phyloP scores from a whole-genome alignment of 2,329 filamentous ascomycete genomes.

The Beauveria sp. region DNA sequence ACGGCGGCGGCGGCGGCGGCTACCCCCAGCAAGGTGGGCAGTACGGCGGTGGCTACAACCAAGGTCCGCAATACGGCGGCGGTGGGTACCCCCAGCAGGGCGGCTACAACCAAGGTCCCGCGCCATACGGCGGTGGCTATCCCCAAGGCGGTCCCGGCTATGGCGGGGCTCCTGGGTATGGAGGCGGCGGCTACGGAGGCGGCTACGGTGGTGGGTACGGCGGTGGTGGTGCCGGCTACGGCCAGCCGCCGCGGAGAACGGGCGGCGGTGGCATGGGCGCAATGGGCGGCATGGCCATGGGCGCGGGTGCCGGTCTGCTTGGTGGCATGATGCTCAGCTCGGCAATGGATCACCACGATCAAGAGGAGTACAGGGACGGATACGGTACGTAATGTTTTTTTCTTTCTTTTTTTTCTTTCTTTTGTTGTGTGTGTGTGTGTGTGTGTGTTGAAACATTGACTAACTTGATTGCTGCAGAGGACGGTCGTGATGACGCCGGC shows the following conservation, averaged over 20 bases:
- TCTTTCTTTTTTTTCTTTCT: background rate
- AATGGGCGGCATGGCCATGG: slow-evolving; percentile 44
- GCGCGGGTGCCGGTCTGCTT: slow-evolving; percentile 71
- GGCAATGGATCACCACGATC: slow-evolving; percentile 54
- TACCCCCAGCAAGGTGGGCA: slow-evolving; percentile 20
- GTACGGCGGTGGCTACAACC: slow-evolving; percentile 18
- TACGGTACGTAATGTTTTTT: slow-evolving; percentile 25
- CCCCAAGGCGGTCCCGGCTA: slow-evolving; percentile 20
- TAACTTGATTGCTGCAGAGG: slow-evolving; percentile 15
- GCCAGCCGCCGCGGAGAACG: slow-evolving; percentile 34
- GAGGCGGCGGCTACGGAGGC: slow-evolving; percentile 25
- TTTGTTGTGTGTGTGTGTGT: background rate
- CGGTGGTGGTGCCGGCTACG: no score
- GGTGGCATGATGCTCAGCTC: slow-evolving; percentile 67
- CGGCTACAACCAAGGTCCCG: slow-evolving; percentile 23
- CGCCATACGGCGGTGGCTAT: slow-evolving; percentile 17
- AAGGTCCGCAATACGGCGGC: slow-evolving; percentile 15
- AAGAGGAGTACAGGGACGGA: slow-evolving; percentile 46
- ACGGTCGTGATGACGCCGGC: slow-evolving; percentile 25
- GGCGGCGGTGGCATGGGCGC: slow-evolving; percentile 34
- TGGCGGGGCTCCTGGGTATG: slow-evolving; percentile 26
- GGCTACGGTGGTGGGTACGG: slow-evolving; percentile 22
- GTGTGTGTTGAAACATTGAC: background rate
- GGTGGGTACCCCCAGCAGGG: slow-evolving; percentile 21
- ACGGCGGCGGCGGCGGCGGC: slow-evolving; percentile 16